Conservation (phyloP, 805 yeast species). For the Zygosaccharomyces lentus region DNA sequence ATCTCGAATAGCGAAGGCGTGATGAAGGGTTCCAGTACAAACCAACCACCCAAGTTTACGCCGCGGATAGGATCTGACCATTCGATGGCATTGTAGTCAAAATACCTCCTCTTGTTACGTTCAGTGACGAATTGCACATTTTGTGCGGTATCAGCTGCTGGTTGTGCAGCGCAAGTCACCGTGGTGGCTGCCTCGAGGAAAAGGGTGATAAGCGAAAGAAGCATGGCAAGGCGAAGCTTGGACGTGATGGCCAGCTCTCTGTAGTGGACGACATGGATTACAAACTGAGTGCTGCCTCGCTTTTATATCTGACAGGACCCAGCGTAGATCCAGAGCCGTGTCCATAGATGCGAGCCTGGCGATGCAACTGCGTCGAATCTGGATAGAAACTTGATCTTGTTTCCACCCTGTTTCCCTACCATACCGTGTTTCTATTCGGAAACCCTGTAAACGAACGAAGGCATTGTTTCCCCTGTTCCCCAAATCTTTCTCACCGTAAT, state of each 20-base stretch:
- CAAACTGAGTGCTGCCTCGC: background rate
- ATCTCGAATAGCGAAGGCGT: constrained; percentile 69
- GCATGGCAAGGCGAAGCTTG: background rate
- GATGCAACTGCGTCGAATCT: background rate
- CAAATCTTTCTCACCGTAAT: background rate
- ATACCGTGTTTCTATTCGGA: background rate
- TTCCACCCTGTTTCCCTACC: background rate
- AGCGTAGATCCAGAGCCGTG: background rate
- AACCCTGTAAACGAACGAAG: background rate
- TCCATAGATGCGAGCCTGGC: background rate
- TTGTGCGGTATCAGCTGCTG: background rate
- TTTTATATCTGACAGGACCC: background rate
- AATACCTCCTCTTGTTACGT: constrained; percentile 18
- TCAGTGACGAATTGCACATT: constrained; percentile 17
- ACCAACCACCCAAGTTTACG: constrained; percentile 86
- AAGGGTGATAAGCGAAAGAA: background rate
- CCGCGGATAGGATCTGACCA: constrained; percentile 40
- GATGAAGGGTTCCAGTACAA: constrained; percentile 78
- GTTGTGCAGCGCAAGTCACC: background rate
- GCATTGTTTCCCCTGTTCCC: background rate
- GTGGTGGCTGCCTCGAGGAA: background rate
- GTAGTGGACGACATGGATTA: no score
- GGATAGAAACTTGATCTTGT: background rate
- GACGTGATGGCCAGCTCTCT: no score
- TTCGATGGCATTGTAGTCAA: constrained; percentile 14